Base-by-base conservation (phyloP, 371 early-diverging fungal genomes). In the Rhizomucor miehei region DNA sequence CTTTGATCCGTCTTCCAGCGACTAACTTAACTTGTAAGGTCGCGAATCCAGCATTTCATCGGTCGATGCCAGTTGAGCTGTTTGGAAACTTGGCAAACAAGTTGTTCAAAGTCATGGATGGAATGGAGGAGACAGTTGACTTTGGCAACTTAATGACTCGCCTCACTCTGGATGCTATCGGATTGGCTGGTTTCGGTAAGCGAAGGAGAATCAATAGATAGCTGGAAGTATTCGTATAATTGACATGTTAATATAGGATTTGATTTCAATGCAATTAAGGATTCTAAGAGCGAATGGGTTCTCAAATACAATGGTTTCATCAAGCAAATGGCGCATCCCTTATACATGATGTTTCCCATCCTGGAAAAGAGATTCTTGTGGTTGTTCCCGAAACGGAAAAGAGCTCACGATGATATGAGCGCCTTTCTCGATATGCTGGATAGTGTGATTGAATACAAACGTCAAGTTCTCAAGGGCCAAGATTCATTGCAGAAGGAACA, bases 281-380 rank as follows among this genome's bases (percentile, higher is more conserved):
- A 67, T 14, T 38, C 44, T 29, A 24, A 68, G 0, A 71, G 48
- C 16, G 41, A 60, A 54, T 73, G 71, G 67, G 65, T 67, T 0
- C 6, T 16, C 3, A 55, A 38, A 29, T 76, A 76, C 52, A 59
- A 68, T 34, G 47, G 57, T 35, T 36, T 75, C 12, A 53, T 52
- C 12, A 39, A 48, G 1, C 64, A 52, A 2, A 47, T 67, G 37
- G 48, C 49, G 1, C 52, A 74, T 25, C 76, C 78, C 0, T 51
- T 79, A 2, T 75, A 64, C 43, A 62, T 69, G 38, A 46, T 81
- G 47, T 75, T 84, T 24, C 82, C 85, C 3, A 46, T 56, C 21
- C 69, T 81, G 12, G 85, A 82, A 24, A 48, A 62, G 24, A 58
- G 50, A 1, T 51, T 60, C 6, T 29, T 62, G 0, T 49, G 50